Evolutionary conservation across 306 rosid genomes (phyloP).

Genomic region (cucumber (Cucumis sativus)): Cucumber_9930_V3 NC_026660.2:3937501-3938000

Average conservation of each 20-base stretch:
- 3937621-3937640: slow-evolving; percentile 17
- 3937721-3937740: slow-evolving; percentile 10
- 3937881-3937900: background rate
- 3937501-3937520: slow-evolving; percentile 1
- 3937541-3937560: slow-evolving; percentile 11
- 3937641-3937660: slow-evolving; percentile 26
- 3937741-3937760: background rate
- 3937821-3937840: background rate
- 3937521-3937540: slow-evolving; percentile 12
- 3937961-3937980: background rate
- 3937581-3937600: slow-evolving; percentile 29
- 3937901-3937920: background rate
- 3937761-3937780: background rate
- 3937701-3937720: slow-evolving; percentile 33
- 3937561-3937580: slow-evolving; percentile 20
- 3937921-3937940: background rate
- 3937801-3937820: slow-evolving; percentile 1
- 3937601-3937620: slow-evolving; percentile 12
- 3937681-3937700: slow-evolving; percentile 20
- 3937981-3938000: slow-evolving; percentile 8
- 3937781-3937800: slow-evolving; percentile 5
- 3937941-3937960: background rate
- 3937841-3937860: background rate
- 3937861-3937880: background rate
- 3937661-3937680: slow-evolving; percentile 12